A percentile compares a stretch with the other conserved stretches of the same genome.
Evolutionary conservation across 2,329 filamentous ascomycete species (phyloP).

Genomic region (Plenodomus tracheiphilus): DNA sequence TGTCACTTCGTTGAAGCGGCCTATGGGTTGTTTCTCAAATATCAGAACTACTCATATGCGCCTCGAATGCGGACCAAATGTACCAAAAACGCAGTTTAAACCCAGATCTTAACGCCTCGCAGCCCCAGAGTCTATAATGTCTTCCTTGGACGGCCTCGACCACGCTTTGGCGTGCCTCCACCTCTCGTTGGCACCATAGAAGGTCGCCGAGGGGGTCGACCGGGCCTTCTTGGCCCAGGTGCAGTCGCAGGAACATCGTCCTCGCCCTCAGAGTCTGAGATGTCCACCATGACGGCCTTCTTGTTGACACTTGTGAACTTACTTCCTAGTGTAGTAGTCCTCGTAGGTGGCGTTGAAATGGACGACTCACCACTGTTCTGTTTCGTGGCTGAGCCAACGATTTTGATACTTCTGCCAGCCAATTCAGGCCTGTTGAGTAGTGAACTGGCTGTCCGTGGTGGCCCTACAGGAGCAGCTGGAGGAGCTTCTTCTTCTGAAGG

Average conservation of each 20-base stretch:
- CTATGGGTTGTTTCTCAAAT: no score
- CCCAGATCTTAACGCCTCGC: background rate
- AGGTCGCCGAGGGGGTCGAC: conserved; percentile 20
- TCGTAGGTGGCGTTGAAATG: conserved; percentile 17
- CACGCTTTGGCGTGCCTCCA: conserved; percentile 21
- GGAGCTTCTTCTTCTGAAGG: conserved; percentile 1
- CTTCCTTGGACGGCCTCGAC: conserved; percentile 32
- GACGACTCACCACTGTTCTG: conserved; percentile 13
- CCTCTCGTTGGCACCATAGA: conserved; percentile 30
- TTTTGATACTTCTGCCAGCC: conserved; percentile 43
- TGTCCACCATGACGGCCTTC: conserved; percentile 13
- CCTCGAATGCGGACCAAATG: background rate
- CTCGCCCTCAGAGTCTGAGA: conserved; percentile 36
- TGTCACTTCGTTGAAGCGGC: no score
- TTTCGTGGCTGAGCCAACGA: conserved; percentile 30
- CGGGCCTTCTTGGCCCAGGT: conserved; percentile 21
- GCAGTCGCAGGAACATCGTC: conserved; percentile 39
- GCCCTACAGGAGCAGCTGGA: conserved; percentile 2
- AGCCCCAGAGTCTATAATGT: conserved; percentile 4
- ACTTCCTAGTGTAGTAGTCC: conserved; percentile 11
- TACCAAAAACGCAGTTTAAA: background rate
- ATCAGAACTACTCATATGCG: no score
- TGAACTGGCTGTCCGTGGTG: conserved; percentile 29
- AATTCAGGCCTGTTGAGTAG: conserved; percentile 33
- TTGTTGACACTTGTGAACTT: conserved; percentile 25